Evolutionary conservation across 2,329 filamentous ascomycete species (phyloP).

Genomic region (Corinectria fuckeliana): DNA sequence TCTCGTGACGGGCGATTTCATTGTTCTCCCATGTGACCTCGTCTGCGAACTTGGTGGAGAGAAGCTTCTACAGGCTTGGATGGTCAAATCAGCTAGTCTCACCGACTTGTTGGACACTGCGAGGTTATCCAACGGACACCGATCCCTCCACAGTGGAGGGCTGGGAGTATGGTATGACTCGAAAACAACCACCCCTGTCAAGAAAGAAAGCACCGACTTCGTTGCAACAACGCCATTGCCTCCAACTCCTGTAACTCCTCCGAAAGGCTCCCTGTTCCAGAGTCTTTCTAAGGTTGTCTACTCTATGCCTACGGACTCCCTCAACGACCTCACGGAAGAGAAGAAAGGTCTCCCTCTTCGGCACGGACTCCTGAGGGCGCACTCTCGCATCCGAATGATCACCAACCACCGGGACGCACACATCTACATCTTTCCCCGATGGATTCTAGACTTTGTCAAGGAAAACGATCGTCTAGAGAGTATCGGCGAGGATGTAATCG

Average conservation of each 20-base stretch:
- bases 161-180: constrained; percentile 93
- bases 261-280: constrained; percentile 68
- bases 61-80: constrained; percentile 87
- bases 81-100: constrained; percentile 80
- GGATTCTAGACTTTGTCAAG: constrained; percentile 85
- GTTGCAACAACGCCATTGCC: constrained; percentile 77
- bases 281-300: constrained; percentile 81
- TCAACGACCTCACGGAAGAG: constrained; percentile 82
- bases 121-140: constrained; percentile 46
- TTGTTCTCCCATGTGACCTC: constrained; percentile 91
- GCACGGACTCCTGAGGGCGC: constrained; percentile 75
- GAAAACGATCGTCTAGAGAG: constrained; percentile 84
- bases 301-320: constrained; percentile 85
- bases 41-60: constrained; percentile 89
- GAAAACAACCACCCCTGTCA: constrained; percentile 75
- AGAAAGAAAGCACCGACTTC: constrained; percentile 93
- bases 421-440: constrained; percentile 91
- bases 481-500: constrained; percentile 88
- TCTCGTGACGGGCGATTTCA: constrained; percentile 83
- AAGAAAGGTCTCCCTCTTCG: constrained; percentile 76
- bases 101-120: constrained; percentile 62
- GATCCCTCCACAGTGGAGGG: constrained; percentile 69
- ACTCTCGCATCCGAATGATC: constrained; percentile 79
- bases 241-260: constrained; percentile 51
- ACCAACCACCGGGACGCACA: constrained; percentile 89